Evolutionary conservation across 768 basidiomycete genomes (phyloP).

Genomic region (Hirschioporus abietinus): DNA sequence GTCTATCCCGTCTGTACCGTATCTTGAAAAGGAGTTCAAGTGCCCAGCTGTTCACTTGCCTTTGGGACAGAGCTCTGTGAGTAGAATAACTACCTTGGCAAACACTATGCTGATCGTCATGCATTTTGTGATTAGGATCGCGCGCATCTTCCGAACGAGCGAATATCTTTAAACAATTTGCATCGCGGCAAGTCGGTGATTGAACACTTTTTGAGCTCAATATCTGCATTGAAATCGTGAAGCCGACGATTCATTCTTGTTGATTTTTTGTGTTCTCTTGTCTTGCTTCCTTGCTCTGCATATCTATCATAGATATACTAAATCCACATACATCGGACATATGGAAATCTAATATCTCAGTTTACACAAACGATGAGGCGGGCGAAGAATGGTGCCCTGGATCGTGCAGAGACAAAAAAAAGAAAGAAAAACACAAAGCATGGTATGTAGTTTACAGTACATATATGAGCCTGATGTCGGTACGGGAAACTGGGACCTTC

Average conservation of each 20-base stretch:
- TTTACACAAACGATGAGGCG: too few relatives aligned
- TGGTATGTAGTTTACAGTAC: too few relatives aligned
- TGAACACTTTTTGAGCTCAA: conserved; percentile 48
- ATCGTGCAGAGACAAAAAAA: too few relatives aligned
- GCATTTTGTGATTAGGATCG: conserved; percentile 49
- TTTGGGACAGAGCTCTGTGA: conserved; percentile 84
- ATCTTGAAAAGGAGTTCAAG: conserved; percentile 84
- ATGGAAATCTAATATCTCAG: too few relatives aligned
- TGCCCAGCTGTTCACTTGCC: conserved; percentile 92
- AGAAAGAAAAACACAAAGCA: too few relatives aligned
- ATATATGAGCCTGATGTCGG: too few relatives aligned
- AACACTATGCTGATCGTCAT: too few relatives aligned
- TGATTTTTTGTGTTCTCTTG: not conserved
- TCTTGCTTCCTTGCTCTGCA: not conserved
- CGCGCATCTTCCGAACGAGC: conserved; percentile 91
- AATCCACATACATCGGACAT: too few relatives aligned
- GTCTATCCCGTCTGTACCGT: conserved; percentile 94
- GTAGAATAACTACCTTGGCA: conserved; percentile 20
- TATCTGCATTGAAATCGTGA: conserved; percentile 1
- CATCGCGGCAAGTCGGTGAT: conserved; percentile 71
- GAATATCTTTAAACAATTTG: conserved; percentile 81
- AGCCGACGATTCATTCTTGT: not conserved
- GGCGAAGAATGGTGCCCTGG: too few relatives aligned
- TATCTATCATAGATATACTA: not conserved
- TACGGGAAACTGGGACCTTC: too few relatives aligned